Conservation (phyloP, 106 monocot species). For the Dioscorea alata region DNA sequence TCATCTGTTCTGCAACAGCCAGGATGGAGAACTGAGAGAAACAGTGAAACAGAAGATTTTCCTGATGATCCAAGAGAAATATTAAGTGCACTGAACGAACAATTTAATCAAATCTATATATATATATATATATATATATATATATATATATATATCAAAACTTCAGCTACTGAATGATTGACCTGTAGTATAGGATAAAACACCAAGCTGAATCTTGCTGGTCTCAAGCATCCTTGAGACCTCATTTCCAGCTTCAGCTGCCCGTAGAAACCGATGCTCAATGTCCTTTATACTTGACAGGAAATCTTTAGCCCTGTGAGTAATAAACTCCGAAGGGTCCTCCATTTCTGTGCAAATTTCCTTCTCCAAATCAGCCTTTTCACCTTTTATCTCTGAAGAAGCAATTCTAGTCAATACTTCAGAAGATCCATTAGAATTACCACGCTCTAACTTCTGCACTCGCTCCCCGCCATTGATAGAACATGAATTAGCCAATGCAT, state of each 20-base stretch:
- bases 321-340: constrained; percentile 81
- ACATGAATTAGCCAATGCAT: background rate
- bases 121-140: too few relatives aligned
- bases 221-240: constrained; percentile 83
- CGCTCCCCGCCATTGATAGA: background rate
- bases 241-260: constrained; percentile 76
- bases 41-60: constrained; percentile 27
- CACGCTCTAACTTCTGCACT: background rate
- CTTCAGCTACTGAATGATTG: background rate
- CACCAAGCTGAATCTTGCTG: constrained; percentile 53
- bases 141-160: background rate
- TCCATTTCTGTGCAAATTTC: constrained; percentile 37
- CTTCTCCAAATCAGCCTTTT: constrained; percentile 40
- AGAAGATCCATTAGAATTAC: constrained; percentile 7
- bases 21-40: constrained; percentile 35
- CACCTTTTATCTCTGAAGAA: constrained; percentile 23
- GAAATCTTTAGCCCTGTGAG: constrained; percentile 88
- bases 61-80: constrained; percentile 23
- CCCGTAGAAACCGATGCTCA: constrained; percentile 62
- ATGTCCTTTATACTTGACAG: constrained; percentile 74
- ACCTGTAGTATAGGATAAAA: constrained; percentile 34
- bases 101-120: too few relatives aligned
- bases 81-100: background rate
- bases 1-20: constrained; percentile 50
- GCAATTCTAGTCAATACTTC: constrained; percentile 11